Evolutionary conservation across 2,329 filamentous ascomycete genomes (phyloP), one percentile per base, ranked within the genome.

Genomic region (Pyrenophora seminiperda): DNA sequence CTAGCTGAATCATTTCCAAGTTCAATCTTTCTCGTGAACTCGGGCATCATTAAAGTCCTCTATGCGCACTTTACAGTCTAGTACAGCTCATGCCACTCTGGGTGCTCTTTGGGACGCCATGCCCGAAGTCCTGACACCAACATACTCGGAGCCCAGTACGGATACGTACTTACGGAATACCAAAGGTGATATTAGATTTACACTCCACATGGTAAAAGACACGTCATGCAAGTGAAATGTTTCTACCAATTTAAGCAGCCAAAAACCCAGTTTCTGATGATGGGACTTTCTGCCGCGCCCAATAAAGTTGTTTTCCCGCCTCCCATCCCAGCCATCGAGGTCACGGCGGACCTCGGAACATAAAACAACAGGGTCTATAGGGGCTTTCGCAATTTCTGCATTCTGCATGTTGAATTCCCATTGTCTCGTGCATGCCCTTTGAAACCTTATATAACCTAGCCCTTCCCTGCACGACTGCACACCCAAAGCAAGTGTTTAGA

Each of bases 1-100:
- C 50, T 53, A 53, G 45, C 40, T 46, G 40, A 53, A 53, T 44
- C 43, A 53, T 36, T 49, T 48, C 38, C 29, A 38, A 41, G 37
- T 50, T 46, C 36, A 47, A 33, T 29, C 18, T 29, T 22, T 32
- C 22, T 45, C 36, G 44, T 44, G 38, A 45, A 41, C 19, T 41
- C 33, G 41, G 47, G 36, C 42, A 31, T 33, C 15, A 17, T 37
- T n/a, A 22, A 19, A 29, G 41, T 5, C 24, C 5, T 31, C 14
- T 13, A 38, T 11, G 32, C 14, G 17, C 30, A 20, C 15, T 30
- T 18, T 18, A 38, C 30, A 32, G 22, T 10, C 3, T 40, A 15
- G 31, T 24, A 30, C 22, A n/a, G n/a, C n/a, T n/a, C 9, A 4
- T 27, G 9, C 24, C 13, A 27, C 24, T 9, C 4, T 11, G 24